Conservation (phyloP, 371 early-diverging fungal species). For the Saksenaea oblongispora region DNA sequence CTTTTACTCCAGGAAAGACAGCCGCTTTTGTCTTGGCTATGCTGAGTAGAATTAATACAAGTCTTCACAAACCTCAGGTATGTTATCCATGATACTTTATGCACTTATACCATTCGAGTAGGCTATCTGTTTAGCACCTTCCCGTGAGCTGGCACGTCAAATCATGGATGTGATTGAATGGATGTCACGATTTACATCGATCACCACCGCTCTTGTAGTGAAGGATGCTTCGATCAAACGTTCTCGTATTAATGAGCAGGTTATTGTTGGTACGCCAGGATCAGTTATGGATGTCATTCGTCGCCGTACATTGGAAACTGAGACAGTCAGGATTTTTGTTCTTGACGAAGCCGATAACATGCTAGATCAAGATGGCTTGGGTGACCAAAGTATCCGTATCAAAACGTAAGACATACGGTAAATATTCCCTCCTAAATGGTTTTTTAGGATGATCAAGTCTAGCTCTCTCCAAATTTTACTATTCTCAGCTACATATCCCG, state of each 20-base stretch:
- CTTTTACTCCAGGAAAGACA: slow-evolving; percentile 94
- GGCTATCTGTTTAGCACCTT: slow-evolving; percentile 95
- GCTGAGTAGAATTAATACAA: slow-evolving; percentile 71
- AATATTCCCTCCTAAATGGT: no score
- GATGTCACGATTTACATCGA: slow-evolving; percentile 87
- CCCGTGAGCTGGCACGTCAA: slow-evolving; percentile 97
- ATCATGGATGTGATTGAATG: slow-evolving; percentile 88
- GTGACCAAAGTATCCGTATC: slow-evolving; percentile 82
- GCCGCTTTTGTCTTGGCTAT: slow-evolving; percentile 95
- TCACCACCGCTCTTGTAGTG: slow-evolving; percentile 78
- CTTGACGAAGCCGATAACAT: slow-evolving; percentile 97
- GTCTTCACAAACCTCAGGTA: slow-evolving; percentile 54
- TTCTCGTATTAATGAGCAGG: slow-evolving; percentile 69
- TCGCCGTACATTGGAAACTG: slow-evolving; percentile 57
- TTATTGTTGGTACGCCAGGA: slow-evolving; percentile 97
- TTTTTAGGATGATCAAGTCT: slow-evolving; percentile 56
- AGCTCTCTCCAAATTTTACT: slow-evolving; percentile 77
- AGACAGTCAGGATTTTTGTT: slow-evolving; percentile 74
- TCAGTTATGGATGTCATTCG: slow-evolving; percentile 78
- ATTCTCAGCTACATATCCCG: slow-evolving; percentile 97
- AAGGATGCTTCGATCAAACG: slow-evolving; percentile 65
- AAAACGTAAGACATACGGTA: slow-evolving; percentile 54
- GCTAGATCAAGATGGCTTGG: slow-evolving; percentile 87
- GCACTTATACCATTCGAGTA: slow-evolving; percentile 30
- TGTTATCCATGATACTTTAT: not conserved